Base-by-base conservation (phyloP, 2,329 filamentous ascomycete species). In the Chrysoporthe austroafricana region DNA sequence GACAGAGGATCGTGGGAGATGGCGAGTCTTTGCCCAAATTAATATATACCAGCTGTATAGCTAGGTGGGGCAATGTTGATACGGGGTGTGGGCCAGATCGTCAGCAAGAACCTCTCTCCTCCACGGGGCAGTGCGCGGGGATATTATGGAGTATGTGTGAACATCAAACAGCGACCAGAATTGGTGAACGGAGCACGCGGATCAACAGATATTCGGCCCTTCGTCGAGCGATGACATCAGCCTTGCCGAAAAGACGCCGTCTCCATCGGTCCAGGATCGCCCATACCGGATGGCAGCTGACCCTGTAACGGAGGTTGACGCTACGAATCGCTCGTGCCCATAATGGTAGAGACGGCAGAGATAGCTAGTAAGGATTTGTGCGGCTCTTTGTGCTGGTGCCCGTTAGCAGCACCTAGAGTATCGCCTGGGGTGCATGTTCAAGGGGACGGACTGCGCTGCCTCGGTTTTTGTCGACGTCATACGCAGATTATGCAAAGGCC, bases 191-290 rank as follows among this genome's bases (percentile, higher is more conserved):
- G 26, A 26, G 26, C 26, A 26, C 26, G 26, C 26, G 18, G 61
- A 63, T 54, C 61, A 63, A 44, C 61, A 52, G n/a, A 62, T 62
- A 62, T 36, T 62, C 43, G 60, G 60, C 43, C 60, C 43, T 57
- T 57, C 34, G 32, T 4, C 4, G 18, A 34, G 54, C 54, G 39
- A 57, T 57, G 54, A 57, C 54, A 57, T 57, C 54, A 57, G n/a
- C 16, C 7, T 11, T 2, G 16, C 54, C 54, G 54, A 57, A 9
- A 13, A 57, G 54, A 7, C 32, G 54, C 54, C 54, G 54, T n/a
- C 6, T n/a, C 26, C 26, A n/a, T 57, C 34, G 16, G 34, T 39
- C 18, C 54, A 57, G 54, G 54, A 34, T 57, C 13, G 1, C 50
- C 50, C 26, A 34, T 54, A 54, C 26, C 13, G 4, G 5, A 32